Evolutionary conservation across 768 basidiomycete genomes (phyloP).

Genomic region (Panellus pusillus): DNA sequence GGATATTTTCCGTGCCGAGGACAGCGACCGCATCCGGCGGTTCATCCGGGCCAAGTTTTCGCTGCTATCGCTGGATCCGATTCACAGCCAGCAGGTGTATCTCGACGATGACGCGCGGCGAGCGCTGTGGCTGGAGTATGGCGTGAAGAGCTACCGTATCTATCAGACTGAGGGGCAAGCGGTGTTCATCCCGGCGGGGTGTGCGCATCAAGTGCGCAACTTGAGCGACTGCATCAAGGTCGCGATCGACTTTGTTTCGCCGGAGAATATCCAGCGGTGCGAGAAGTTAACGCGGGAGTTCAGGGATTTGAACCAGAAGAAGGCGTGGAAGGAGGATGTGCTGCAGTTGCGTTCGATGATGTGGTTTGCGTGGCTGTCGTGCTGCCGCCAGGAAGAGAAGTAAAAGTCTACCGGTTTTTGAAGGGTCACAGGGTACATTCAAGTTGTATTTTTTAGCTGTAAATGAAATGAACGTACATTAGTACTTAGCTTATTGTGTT

Average conservation of each 20-base stretch:
- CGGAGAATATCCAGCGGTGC: constrained; percentile 87
- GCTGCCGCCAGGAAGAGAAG: constrained; percentile 38
- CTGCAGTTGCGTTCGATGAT: constrained; percentile 89
- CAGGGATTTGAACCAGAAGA: constrained; percentile 82
- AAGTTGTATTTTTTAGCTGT: background rate
- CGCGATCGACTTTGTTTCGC: constrained; percentile 91
- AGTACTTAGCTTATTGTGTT: too few species aligned
- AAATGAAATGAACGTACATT: too few species aligned
- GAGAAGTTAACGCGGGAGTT: constrained; percentile 87
- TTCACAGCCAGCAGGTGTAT: constrained; percentile 89
- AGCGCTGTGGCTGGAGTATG: constrained; percentile 63
- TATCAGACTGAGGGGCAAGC: constrained; percentile 93
- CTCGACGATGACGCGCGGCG: constrained; percentile 68
- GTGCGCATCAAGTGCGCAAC: constrained; percentile 92
- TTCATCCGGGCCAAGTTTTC: constrained; percentile 71
- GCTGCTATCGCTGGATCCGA: constrained; percentile 71
- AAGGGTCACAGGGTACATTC: background rate
- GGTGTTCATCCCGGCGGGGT: constrained; percentile 93
- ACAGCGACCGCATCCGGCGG: constrained; percentile 71
- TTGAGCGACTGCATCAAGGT: constrained; percentile 95
- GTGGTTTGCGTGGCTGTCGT: constrained; percentile 91
- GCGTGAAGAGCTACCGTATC: constrained; percentile 78
- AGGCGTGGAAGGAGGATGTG: constrained; percentile 94
- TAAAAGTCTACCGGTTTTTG: background rate
- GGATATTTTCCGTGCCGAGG: constrained; percentile 86